phyloP scores from a whole-genome alignment of 345 rosid species.

The Aegle marmelos region DNA sequence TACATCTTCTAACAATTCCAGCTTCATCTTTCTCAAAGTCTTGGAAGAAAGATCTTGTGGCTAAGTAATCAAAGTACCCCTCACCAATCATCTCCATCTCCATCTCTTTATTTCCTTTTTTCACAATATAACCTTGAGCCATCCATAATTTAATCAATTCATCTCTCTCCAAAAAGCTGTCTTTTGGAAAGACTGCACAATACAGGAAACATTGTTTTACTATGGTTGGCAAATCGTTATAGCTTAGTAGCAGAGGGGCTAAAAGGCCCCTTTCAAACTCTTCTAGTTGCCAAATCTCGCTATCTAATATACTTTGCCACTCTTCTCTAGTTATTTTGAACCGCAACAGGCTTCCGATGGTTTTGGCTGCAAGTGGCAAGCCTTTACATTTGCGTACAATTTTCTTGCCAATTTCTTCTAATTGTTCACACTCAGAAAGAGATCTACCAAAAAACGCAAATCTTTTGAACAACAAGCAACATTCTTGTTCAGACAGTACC shows the following conservation, averaged over 20 bases:
- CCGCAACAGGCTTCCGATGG: not conserved
- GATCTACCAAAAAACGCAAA: not conserved
- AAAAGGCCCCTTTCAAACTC: not conserved
- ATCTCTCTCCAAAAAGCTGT: not conserved
- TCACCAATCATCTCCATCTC: not conserved
- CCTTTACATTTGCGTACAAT: not conserved
- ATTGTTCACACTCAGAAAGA: not conserved
- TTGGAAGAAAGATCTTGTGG: not conserved
- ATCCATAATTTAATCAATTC: not conserved
- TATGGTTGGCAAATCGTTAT: not conserved
- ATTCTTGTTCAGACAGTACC: not conserved
- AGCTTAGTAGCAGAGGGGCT: not conserved
- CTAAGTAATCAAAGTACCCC: not conserved
- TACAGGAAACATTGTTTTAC: not conserved
- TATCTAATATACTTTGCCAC: not conserved
- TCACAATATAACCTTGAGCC: not conserved
- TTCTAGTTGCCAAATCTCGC: not conserved
- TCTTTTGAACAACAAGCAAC: not conserved
- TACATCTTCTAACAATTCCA: not conserved
- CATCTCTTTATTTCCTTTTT: not conserved
- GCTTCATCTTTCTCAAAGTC: not conserved
- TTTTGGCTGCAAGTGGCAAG: not conserved
- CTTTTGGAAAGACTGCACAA: not conserved
- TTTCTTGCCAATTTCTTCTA: not conserved
- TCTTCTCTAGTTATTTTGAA: not conserved